phyloP scores from a whole-genome alignment of 129 eudicot genomes.

The Artemisia argyi region DNA sequence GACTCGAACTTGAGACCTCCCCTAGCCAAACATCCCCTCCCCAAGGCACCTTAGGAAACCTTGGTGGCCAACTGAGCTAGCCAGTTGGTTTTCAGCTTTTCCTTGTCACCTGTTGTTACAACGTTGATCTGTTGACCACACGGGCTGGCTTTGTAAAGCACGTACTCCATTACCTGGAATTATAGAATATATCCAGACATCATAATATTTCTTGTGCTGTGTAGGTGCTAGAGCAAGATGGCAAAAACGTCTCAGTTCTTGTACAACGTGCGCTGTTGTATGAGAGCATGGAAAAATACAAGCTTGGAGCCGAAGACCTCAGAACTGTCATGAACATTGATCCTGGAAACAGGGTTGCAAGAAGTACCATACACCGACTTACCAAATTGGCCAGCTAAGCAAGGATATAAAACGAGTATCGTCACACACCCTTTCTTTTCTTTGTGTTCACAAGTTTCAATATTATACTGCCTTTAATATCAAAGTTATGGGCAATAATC shows the following conservation, averaged over 20 bases:
- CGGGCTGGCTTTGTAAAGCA: too few species aligned
- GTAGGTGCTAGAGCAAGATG: conserved; percentile 82
- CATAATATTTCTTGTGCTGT: conserved; percentile 12
- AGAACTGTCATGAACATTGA: conserved; percentile 91
- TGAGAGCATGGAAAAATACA: conserved; percentile 98
- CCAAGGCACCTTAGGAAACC: too few species aligned
- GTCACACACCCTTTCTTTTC: conserved; percentile 24
- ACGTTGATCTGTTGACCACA: background rate
- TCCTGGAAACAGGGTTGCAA: conserved; percentile 94
- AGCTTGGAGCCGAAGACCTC: conserved; percentile 95
- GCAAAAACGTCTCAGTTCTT: conserved; percentile 62
- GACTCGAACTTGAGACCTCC: too few species aligned
- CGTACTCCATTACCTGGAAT: too few species aligned
- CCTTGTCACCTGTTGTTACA: too few species aligned
- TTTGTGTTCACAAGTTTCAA: conserved; percentile 12
- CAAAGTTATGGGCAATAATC: conserved; percentile 28
- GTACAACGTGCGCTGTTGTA: conserved; percentile 96
- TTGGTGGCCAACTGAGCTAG: too few species aligned
- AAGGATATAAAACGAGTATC: conserved; percentile 17
- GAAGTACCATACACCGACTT: conserved; percentile 91
- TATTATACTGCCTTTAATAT: conserved; percentile 23
- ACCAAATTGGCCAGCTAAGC: conserved; percentile 67
- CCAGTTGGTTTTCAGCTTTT: too few species aligned
- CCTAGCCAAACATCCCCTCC: too few species aligned
- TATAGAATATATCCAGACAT: background rate